Base-by-base conservation (phyloP, 768 basidiomycete genomes). In the Mycena pura region DNA sequence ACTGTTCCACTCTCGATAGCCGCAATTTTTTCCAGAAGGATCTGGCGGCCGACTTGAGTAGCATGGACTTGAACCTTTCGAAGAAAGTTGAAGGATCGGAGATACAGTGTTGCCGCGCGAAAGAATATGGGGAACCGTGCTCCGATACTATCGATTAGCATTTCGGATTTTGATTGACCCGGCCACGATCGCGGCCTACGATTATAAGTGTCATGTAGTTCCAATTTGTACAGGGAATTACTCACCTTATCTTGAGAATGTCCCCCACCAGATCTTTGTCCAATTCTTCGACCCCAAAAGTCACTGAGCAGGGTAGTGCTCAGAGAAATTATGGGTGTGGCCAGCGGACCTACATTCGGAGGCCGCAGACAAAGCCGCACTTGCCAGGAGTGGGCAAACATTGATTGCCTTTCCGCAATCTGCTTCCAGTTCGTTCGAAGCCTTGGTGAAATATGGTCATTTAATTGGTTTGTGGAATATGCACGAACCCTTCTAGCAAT, bases 171-270 rank as follows among this genome's bases (percentile, higher is more conserved):
- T n/a, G n/a, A n/a, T n/a, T n/a, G n/a, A n/a, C 50, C 50, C 4
- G 50, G 50, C 50, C 50, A n/a, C n/a, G n/a, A 51, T 34, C 36
- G 50, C 8, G 50, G 50, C 50, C 50, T 51, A 40, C 38, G 47
- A 34, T 48, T 48, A 9, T 34, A 21, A 48, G 47, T 48, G 47
- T 48, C 47, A 48, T 21, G 31, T 48, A 32, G 31, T 48, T 48
- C 31, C 47, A 48, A 7, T 34, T n/a, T 13, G 28, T n/a, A 17
- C 31, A 32, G 31, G 7, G 13, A 48, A 39, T 38, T 17, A 51
- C 21, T 38, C 38, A 39, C 50, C 19, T 51, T 51, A 51, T 51
- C 38, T 51, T 51, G n/a, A 51, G 36, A 40, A 51, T 39, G 15
- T 51, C 36, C 36, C 36, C 50, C 3, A 51, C 38, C 36, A 51